A percentile compares a stretch with the other conserved stretches of the same genome.
phyloP scores from a whole-genome alignment of 2,329 filamentous ascomycete species.

The Calonectria pseudoreteaudii region DNA sequence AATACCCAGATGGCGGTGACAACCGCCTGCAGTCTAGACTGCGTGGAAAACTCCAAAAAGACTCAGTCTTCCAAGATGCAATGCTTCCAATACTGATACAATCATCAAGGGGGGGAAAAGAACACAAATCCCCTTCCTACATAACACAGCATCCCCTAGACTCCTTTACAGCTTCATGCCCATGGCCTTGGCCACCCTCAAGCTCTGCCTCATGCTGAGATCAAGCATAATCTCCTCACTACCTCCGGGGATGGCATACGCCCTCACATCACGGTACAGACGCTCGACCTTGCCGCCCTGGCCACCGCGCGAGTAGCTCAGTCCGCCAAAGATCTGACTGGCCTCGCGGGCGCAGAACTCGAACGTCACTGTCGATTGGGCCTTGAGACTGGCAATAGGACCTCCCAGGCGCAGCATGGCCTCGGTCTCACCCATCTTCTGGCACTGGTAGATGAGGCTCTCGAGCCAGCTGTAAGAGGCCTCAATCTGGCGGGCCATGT shows the following conservation, averaged over 20 bases:
- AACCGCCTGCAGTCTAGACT: background rate
- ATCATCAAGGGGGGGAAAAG: background rate
- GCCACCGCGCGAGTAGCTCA: conserved; percentile 91
- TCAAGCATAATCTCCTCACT: conserved; percentile 99
- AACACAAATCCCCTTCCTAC: background rate
- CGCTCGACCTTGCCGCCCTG: conserved; percentile 97
- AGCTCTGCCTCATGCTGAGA: conserved; percentile 89
- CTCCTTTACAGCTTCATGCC: conserved; percentile 91
- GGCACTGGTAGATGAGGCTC: conserved; percentile 92
- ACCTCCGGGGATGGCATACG: conserved; percentile 95
- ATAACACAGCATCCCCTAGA: background rate
- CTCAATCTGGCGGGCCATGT: conserved; percentile 99
- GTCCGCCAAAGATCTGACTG: conserved; percentile 95
- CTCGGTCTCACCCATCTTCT: conserved; percentile 93
- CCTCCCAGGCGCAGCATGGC: conserved; percentile 96
- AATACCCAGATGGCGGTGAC: conserved; percentile 11
- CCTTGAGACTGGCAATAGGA: conserved; percentile 93
- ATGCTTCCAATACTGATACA: conserved; percentile 18
- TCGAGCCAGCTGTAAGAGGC: conserved; percentile 98
- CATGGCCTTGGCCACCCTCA: conserved; percentile 88
- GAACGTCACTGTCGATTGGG: conserved; percentile 92
- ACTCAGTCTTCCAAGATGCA: background rate
- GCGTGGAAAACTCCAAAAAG: conserved; percentile 15
- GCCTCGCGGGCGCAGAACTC: conserved; percentile 98
- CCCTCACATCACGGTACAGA: conserved; percentile 92